A percentile compares a stretch with the other conserved stretches of the same genome.
These are phyloP conservation scores for Salix brachista DNA, from an alignment of 345 rosid genomes.

Conservation along the genomic window DNA sequence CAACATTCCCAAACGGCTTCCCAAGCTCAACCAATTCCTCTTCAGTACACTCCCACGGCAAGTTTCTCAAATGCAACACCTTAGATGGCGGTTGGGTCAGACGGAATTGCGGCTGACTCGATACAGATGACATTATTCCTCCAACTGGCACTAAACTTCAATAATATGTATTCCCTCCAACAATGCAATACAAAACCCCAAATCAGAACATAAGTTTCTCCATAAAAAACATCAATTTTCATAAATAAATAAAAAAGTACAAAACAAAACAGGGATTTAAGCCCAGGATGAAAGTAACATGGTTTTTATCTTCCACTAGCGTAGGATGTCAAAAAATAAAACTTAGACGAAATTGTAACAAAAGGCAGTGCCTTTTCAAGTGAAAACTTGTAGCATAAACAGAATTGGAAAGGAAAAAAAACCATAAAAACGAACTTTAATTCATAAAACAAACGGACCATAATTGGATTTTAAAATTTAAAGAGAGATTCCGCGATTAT, in stretches of 20 bases:
- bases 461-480: background rate
- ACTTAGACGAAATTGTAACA: background rate
- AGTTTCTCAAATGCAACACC: conserved; percentile 94
- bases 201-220: background rate
- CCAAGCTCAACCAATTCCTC: conserved; percentile 92
- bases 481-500: background rate
- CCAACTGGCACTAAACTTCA: conserved; percentile 5
- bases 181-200: background rate
- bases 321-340: background rate
- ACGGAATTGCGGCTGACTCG: conserved; percentile 96
- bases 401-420: background rate
- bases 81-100: conserved; percentile 98
- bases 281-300: background rate
- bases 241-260: background rate
- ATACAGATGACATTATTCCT: conserved; percentile 89
- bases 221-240: background rate
- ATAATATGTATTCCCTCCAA: background rate
- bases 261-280: background rate
- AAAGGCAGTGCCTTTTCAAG: background rate
- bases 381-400: background rate
- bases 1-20: conserved; percentile 93
- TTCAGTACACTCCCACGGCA: conserved; percentile 99
- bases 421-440: background rate
- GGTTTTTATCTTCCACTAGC: background rate
- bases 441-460: background rate